phyloP scores from a whole-genome alignment of 768 basidiomycete species.

The Cantharellus anzutake region DNA sequence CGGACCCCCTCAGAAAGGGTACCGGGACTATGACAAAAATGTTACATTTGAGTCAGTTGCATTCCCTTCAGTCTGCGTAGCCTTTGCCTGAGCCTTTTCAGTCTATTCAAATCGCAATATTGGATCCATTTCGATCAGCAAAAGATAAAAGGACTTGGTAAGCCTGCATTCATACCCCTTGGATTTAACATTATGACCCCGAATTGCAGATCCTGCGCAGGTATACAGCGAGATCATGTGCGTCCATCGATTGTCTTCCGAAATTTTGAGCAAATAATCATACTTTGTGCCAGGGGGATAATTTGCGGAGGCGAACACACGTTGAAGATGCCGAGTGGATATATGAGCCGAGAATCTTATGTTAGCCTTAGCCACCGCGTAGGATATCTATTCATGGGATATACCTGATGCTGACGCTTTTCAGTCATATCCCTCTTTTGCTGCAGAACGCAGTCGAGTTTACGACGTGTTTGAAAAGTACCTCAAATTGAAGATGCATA shows the following conservation, averaged over 20 bases:
- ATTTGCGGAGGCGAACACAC: conserved; percentile 50
- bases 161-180: background rate
- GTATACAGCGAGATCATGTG: conserved; percentile 44
- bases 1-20: background rate
- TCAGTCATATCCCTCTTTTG: conserved; percentile 24
- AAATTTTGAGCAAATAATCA: background rate
- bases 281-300: conserved; percentile 22
- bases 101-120: conserved; percentile 34
- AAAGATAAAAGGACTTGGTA: conserved; percentile 35
- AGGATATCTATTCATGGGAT: background rate
- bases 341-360: conserved; percentile 29
- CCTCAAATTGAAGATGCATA: conserved; percentile 23
- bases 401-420: background rate
- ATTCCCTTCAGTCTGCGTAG: background rate
- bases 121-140: conserved; percentile 40
- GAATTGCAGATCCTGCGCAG: conserved; percentile 31
- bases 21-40: background rate
- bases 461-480: conserved; percentile 40
- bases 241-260: background rate
- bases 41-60: conserved; percentile 1
- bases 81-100: conserved; percentile 16
- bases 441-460: conserved; percentile 26
- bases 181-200: background rate
- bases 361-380: background rate
- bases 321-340: conserved; percentile 17